These are phyloP conservation scores for Xylariales sp. DNA, from an alignment of 2,329 filamentous ascomycete genomes.

Conservation along the genomic window DNA sequence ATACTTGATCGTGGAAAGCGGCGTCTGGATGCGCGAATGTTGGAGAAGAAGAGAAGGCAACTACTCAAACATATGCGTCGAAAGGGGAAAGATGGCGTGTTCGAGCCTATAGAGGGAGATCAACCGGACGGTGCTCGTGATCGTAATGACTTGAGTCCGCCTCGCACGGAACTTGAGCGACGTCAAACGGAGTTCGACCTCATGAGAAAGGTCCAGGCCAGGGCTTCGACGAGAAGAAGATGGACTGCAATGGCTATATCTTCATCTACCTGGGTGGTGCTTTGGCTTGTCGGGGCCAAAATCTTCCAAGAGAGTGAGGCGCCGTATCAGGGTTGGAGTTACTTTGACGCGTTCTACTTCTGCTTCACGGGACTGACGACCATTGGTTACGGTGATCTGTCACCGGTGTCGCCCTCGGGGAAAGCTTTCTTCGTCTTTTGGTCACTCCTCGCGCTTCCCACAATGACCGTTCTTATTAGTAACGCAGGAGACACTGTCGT, in stretches of 20 bases:
- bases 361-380: conserved; percentile 79
- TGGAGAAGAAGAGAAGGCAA: conserved; percentile 53
- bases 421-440: conserved; percentile 91
- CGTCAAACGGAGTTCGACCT: conserved; percentile 68
- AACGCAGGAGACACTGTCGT: conserved; percentile 84
- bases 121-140: conserved; percentile 14
- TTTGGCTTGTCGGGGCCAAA: conserved; percentile 78
- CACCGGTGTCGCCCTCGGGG: conserved; percentile 71
- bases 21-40: conserved; percentile 50
- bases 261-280: conserved; percentile 59
- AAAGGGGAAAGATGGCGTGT: conserved; percentile 41
- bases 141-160: conserved; percentile 13
- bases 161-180: conserved; percentile 48
- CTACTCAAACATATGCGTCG: conserved; percentile 41
- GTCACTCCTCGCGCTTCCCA: conserved; percentile 79
- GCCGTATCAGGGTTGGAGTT: conserved; percentile 58
- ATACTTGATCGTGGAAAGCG: conserved; percentile 54
- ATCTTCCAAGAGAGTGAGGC: conserved; percentile 59
- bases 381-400: conserved; percentile 80
- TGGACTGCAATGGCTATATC: conserved; percentile 73
- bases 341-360: conserved; percentile 82
- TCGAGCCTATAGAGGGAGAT: conserved; percentile 41
- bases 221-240: conserved; percentile 59
- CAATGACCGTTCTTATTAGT: conserved; percentile 80
- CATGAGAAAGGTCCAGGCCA: conserved; percentile 75